phyloP scores from a whole-genome alignment of 352 stramenopile species.

The Globisporangium barbulae region DNA sequence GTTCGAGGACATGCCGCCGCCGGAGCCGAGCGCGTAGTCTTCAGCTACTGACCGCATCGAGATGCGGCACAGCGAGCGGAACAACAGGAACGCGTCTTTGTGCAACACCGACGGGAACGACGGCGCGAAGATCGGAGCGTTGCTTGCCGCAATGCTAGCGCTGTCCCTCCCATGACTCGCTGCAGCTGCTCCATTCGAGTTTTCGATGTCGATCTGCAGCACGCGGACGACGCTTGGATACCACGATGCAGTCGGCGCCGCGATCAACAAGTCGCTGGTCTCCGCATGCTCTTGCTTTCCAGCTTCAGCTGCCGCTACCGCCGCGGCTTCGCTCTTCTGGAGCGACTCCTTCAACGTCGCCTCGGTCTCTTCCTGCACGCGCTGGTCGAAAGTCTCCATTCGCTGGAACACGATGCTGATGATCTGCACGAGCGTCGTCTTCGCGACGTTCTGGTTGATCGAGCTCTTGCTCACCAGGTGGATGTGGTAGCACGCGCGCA shows the following conservation, averaged over 20 bases:
- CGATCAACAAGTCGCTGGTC: conserved; percentile 9
- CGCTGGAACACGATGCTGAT: conserved; percentile 95
- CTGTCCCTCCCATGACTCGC: background rate
- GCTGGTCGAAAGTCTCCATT: conserved; percentile 92
- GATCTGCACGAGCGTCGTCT: conserved; percentile 97
- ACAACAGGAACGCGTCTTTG: conserved; percentile 98
- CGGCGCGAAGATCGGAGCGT: conserved; percentile 43
- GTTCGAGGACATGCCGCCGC: conserved; percentile 16
- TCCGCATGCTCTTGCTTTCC: conserved; percentile 13
- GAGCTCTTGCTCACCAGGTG: conserved; percentile 90
- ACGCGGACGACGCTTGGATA: conserved; percentile 48
- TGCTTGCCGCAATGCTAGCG: background rate
- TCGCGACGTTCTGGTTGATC: conserved; percentile 97
- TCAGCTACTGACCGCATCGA: conserved; percentile 91
- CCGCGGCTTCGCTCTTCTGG: conserved; percentile 29
- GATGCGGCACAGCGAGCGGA: conserved; percentile 95
- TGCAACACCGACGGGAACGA: conserved; percentile 96
- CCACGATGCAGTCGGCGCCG: conserved; percentile 20
- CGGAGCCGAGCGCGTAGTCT: conserved; percentile 54
- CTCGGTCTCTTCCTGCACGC: conserved; percentile 67
- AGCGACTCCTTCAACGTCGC: conserved; percentile 51
- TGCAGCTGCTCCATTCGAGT: background rate
- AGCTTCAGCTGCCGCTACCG: conserved; percentile 17
- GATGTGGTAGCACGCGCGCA: conserved; percentile 96
- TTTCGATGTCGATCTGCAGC: conserved; percentile 23